phyloP scores from a whole-genome alignment of 306 rosid genomes.

The Quercus dentata region DNA sequence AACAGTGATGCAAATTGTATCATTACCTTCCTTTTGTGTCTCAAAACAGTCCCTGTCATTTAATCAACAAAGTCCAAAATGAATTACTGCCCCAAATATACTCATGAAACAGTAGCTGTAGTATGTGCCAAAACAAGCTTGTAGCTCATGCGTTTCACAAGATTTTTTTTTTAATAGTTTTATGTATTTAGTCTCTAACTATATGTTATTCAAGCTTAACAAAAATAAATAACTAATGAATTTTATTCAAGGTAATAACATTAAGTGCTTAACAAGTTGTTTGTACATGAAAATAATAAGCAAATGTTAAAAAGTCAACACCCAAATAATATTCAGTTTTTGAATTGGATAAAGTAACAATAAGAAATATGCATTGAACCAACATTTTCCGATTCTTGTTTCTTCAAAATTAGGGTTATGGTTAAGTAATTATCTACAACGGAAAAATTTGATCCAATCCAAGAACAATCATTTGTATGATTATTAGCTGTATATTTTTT shows the following conservation, averaged over 20 bases:
- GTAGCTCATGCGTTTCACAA: background rate
- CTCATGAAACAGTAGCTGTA: background rate
- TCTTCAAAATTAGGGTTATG: background rate
- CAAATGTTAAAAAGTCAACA: background rate
- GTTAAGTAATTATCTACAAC: background rate
- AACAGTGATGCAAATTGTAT: slow-evolving; percentile 53
- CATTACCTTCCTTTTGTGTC: slow-evolving; percentile 24
- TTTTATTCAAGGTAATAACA: background rate
- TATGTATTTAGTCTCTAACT: background rate
- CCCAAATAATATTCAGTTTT: background rate
- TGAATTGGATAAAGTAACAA: background rate
- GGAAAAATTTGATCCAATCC: background rate
- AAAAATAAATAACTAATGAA: background rate
- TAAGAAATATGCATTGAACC: background rate
- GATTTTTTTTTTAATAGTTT: background rate
- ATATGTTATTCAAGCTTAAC: background rate
- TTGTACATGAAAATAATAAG: background rate
- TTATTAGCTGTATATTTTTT: background rate
- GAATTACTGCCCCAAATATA: background rate
- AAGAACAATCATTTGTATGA: background rate
- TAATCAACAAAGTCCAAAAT: slow-evolving; percentile 38
- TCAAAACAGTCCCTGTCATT: slow-evolving; percentile 58
- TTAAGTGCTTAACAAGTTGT: background rate
- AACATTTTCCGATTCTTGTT: background rate
- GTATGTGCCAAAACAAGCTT: background rate